phyloP scores from a whole-genome alignment of 805 yeast species.

The Ogataea nitratoaversa region DNA sequence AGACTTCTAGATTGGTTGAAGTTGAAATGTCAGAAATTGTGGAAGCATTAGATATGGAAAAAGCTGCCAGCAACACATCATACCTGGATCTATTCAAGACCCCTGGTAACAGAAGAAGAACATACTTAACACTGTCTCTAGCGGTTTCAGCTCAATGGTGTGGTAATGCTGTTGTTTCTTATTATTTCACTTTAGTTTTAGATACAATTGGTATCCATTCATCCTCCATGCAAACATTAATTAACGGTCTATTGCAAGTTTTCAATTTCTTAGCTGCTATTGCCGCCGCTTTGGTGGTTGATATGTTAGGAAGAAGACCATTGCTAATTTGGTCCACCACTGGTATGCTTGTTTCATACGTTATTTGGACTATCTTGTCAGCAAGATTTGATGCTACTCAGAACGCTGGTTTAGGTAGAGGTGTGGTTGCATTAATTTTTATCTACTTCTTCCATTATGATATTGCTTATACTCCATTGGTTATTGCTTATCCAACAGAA shows the following conservation, averaged over 20 bases:
- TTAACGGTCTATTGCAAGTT: conserved; percentile 48
- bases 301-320: conserved; percentile 34
- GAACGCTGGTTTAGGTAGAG: conserved; percentile 21
- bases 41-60: conserved; percentile 36
- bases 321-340: conserved; percentile 32
- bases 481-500: conserved; percentile 40
- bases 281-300: conserved; percentile 28
- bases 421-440: conserved; percentile 19
- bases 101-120: conserved; percentile 36
- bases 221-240: conserved; percentile 41
- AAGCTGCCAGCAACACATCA: conserved; percentile 23
- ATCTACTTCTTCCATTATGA: conserved; percentile 37
- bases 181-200: conserved; percentile 43
- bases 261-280: conserved; percentile 38
- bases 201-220: conserved; percentile 50
- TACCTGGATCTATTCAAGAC: conserved; percentile 36
- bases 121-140: conserved; percentile 27
- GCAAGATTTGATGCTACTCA: conserved; percentile 29
- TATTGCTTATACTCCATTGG: conserved; percentile 43
- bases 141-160: conserved; percentile 36
- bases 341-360: conserved; percentile 36
- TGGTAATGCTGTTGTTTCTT: conserved; percentile 46
- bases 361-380: conserved; percentile 44
- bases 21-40: conserved; percentile 35
- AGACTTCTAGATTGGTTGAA: conserved; percentile 28